These are phyloP conservation scores for Samsoniella hepiali DNA, from an alignment of 2,329 filamentous ascomycete genomes.

Conservation along the genomic window DNA sequence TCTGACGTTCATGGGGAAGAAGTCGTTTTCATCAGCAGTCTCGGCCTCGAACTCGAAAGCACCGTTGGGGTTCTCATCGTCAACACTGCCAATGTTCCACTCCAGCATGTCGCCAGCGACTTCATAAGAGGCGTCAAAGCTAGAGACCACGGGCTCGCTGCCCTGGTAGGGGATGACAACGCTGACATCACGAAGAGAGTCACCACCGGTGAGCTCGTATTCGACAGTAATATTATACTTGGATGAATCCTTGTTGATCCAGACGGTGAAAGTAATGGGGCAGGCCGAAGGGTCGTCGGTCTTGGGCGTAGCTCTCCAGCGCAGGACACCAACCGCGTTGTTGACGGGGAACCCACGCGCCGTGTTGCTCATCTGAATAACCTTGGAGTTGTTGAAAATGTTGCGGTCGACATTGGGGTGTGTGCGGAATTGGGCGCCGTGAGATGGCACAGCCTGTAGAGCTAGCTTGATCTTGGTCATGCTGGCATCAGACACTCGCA, in stretches of 20 bases:
- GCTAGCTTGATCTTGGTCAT: conserved; percentile 90
- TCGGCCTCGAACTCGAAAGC: conserved; percentile 95
- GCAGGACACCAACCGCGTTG: conserved; percentile 86
- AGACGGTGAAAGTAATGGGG: conserved; percentile 94
- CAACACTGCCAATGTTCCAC: conserved; percentile 86
- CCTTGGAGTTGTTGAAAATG: conserved; percentile 76
- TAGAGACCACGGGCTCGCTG: conserved; percentile 83
- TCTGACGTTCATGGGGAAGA: conserved; percentile 93
- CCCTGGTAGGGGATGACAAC: conserved; percentile 84
- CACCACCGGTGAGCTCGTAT: conserved; percentile 84
- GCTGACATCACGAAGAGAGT: conserved; percentile 76
- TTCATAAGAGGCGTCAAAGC: conserved; percentile 92
- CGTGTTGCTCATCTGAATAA: conserved; percentile 86
- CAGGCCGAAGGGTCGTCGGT: conserved; percentile 75
- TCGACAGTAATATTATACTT: conserved; percentile 91
- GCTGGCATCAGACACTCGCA: conserved; percentile 83
- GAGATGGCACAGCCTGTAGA: conserved; percentile 70
- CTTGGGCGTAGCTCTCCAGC: conserved; percentile 85
- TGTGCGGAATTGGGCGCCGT: conserved; percentile 87
- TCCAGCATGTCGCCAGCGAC: conserved; percentile 89
- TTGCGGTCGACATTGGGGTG: conserved; percentile 95
- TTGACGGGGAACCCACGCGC: conserved; percentile 90
- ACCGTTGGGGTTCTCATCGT: conserved; percentile 76
- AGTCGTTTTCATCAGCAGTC: conserved; percentile 83
- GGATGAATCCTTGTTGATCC: conserved; percentile 85